Conservation (phyloP, 495 filamentous ascomycete species). For the Penicillium bialowiezense region DNA sequence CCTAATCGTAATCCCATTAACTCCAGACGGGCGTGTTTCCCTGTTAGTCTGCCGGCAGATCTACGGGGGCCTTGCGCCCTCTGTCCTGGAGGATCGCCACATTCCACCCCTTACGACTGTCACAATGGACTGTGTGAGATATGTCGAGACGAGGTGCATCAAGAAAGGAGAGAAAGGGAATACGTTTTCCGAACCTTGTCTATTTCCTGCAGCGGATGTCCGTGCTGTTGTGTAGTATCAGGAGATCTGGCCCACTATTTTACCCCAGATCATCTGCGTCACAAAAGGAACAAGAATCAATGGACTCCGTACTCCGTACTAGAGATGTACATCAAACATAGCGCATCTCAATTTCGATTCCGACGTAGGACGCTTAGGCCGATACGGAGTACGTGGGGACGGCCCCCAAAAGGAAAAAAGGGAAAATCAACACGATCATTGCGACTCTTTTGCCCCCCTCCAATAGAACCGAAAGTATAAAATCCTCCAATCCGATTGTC, state of each 20-base stretch:
- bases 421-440: too few relatives aligned
- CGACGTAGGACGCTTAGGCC: too few relatives aligned
- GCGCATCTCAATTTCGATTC: conserved; percentile 10
- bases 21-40: conserved; percentile 13
- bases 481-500: background rate
- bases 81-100: conserved; percentile 14
- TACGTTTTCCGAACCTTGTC: conserved; percentile 17
- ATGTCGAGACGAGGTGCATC: background rate
- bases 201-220: conserved; percentile 38
- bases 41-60: conserved; percentile 24
- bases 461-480: conserved; percentile 1
- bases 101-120: conserved; percentile 13
- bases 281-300: conserved; percentile 9
- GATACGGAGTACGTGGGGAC: too few relatives aligned
- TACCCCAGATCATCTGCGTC: conserved; percentile 40
- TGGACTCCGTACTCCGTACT: too few relatives aligned
- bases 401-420: too few relatives aligned
- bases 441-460: background rate
- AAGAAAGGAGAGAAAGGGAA: conserved; percentile 1
- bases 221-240: conserved; percentile 34
- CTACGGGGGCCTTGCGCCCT: conserved; percentile 14
- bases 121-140: background rate
- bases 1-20: conserved; percentile 1
- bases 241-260: conserved; percentile 40
- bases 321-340: too few relatives aligned